Evolutionary conservation across 73 alveolate genomes (phyloP).

Genomic region (Tetrahymena malaccensis): DNA sequence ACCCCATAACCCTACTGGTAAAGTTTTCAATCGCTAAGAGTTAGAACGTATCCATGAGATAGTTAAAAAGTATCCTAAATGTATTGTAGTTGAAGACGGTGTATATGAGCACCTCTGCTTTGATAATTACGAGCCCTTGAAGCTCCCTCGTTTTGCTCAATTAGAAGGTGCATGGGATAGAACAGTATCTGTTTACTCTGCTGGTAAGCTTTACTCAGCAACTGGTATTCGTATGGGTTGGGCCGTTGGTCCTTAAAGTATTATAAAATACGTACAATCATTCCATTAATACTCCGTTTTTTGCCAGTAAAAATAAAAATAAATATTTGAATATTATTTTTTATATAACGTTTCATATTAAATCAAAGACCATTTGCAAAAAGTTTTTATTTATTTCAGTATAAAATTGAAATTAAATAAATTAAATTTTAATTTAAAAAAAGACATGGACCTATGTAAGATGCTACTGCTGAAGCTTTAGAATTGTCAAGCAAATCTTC

Average conservation of each 20-base stretch:
- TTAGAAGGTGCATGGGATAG: conserved; percentile 63
- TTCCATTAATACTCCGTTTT: conserved; percentile 37
- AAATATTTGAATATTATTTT: no score
- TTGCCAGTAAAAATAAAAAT: conserved; percentile 42
- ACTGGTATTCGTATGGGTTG: conserved; percentile 89
- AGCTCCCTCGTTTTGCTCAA: conserved; percentile 47
- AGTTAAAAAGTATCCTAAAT: conserved; percentile 57
- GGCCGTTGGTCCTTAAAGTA: conserved; percentile 71
- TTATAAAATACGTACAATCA: conserved; percentile 43
- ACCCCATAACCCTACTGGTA: conserved; percentile 87
- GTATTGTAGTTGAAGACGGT: conserved; percentile 67
- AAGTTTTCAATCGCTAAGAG: conserved; percentile 61
- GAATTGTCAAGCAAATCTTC: not conserved
- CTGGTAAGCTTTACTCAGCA: conserved; percentile 75
- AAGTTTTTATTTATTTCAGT: not conserved
- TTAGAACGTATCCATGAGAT: conserved; percentile 56
- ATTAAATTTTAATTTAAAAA: not conserved
- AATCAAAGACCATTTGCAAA: not conserved
- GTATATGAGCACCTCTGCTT: conserved; percentile 76
- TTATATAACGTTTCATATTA: no score
- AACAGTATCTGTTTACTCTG: conserved; percentile 67
- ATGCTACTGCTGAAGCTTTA: conserved; percentile 28
- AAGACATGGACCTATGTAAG: conserved; percentile 15
- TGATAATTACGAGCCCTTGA: conserved; percentile 49
- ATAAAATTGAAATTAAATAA: not conserved